Conservation (phyloP, 116 monocot species). For the Phalaenopsis hybrid region DNA sequence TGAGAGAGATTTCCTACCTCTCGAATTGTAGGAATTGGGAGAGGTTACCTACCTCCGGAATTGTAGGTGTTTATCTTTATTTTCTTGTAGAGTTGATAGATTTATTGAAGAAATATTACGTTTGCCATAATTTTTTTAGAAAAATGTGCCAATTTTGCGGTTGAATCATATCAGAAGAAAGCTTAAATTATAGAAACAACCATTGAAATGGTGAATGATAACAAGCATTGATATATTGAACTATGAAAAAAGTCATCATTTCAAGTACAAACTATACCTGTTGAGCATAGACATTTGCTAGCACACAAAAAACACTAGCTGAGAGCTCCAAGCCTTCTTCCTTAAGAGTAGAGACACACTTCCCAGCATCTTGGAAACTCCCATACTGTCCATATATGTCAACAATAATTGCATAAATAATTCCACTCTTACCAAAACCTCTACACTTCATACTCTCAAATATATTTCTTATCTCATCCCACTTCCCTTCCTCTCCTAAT, state of each 20-base stretch:
- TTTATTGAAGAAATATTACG: too few relatives aligned
- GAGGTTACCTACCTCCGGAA: too few relatives aligned
- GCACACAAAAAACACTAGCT: conserved; percentile 48
- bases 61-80: too few relatives aligned
- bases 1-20: too few relatives aligned
- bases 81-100: too few relatives aligned
- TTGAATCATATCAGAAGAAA: too few relatives aligned
- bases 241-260: not conserved
- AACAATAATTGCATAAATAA: conserved; percentile 52
- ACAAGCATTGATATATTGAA: not conserved
- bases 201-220: not conserved
- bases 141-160: too few relatives aligned
- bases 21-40: too few relatives aligned
- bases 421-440: conserved; percentile 44
- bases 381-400: conserved; percentile 92
- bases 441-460: conserved; percentile 52
- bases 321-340: conserved; percentile 53
- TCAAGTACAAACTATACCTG: conserved; percentile 27
- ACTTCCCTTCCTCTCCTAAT: conserved; percentile 66
- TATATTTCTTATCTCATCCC: conserved; percentile 47
- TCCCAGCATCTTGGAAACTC: conserved; percentile 40
- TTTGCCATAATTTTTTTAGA: too few relatives aligned
- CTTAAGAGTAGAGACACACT: conserved; percentile 57
- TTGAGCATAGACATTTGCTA: conserved; percentile 87
- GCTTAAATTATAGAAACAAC: too few relatives aligned